Base-by-base conservation (phyloP, 768 basidiomycete genomes). In the Suillus weaverae region DNA sequence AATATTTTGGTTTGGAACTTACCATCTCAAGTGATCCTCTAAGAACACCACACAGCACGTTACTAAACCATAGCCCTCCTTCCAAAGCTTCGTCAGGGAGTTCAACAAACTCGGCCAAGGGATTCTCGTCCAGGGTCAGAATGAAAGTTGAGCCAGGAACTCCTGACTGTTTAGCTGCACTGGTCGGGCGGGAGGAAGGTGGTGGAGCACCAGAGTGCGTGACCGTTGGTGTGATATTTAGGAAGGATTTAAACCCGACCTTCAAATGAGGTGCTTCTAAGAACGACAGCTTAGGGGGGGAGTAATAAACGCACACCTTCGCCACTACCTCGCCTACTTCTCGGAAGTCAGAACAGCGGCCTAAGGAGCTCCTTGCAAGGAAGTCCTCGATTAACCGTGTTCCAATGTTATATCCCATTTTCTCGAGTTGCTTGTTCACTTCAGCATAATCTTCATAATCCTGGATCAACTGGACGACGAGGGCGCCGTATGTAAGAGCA, bases 371-470 rank as follows among this genome's bases (percentile, higher is more conserved):
- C 73, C 93, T 88, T 30, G 97, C 97, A 55, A 99, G 84, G 72
- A 99, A 97, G 74, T 99, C 97, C 74, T 99, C 97, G 64, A 99
- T 97, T 62, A 99, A 80, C 44, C 97, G 84, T 30, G 90, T 97
- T 33, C 97, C 97, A 65, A 99, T 99, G 74, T 96, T 97, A 78
- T 97, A 98, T 4, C 97, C 97, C 97, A 98, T 99, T 81, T 95
- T 97, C 71, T 99, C 97, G 3, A 99, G 89, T 76, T 99, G 96
- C 76, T 94, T 96, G 77, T 94, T 94, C 67, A 94, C 92, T 75
- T 97, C 94, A 16, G 84, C 85, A 74, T 97, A 99, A 81, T 99
- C 96, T 73, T 99, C 97, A 72, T 98, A 99, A 77, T 99, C 97
- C 74, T 99, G 97, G 67, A 99, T 95, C 66, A 99, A 86, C 79